Percentiles rank a stretch among this genome's conserved stretches.
Evolutionary conservation across 192 early-diverging fungal species (phyloP).

Genomic region (Backusella tarrabulga): DNA sequence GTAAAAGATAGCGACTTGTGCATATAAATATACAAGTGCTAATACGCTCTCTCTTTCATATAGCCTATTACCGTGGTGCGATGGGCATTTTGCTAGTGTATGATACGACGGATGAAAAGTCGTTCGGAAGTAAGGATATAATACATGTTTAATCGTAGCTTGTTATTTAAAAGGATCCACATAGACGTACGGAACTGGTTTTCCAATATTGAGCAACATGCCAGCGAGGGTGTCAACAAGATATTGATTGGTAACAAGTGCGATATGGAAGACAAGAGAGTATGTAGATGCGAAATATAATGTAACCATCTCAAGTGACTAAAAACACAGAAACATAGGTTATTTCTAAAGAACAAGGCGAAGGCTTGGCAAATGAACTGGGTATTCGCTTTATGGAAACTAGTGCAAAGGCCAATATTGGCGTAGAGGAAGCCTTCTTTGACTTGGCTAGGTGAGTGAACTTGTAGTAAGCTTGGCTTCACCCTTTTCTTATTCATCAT

Average conservation of each 20-base stretch:
- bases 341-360: conserved; percentile 93
- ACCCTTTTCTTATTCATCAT: not conserved
- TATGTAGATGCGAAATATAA: conserved; percentile 27
- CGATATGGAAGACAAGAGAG: conserved; percentile 95
- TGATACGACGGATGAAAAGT: conserved; percentile 98
- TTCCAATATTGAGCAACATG: conserved; percentile 99
- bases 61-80: conserved; percentile 98
- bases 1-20: conserved; percentile 38
- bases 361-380: conserved; percentile 92
- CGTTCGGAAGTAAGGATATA: conserved; percentile 83
- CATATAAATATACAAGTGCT: not conserved
- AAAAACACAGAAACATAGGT: conserved; percentile 51
- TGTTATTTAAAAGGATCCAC: not conserved
- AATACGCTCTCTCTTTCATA: not conserved
- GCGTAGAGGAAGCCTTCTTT: conserved; percentile 97
- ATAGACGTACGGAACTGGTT: conserved; percentile 99
- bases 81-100: conserved; percentile 99
- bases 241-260: conserved; percentile 99
- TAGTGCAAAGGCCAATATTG: conserved; percentile 97
- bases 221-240: conserved; percentile 98
- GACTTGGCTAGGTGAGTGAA: conserved; percentile 75
- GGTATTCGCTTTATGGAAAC: conserved; percentile 96
- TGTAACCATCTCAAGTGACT: not conserved
- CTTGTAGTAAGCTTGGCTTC: not conserved
- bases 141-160: not conserved